phyloP scores from a whole-genome alignment of 371 early-diverging fungal genomes.

The Circinella minor region DNA sequence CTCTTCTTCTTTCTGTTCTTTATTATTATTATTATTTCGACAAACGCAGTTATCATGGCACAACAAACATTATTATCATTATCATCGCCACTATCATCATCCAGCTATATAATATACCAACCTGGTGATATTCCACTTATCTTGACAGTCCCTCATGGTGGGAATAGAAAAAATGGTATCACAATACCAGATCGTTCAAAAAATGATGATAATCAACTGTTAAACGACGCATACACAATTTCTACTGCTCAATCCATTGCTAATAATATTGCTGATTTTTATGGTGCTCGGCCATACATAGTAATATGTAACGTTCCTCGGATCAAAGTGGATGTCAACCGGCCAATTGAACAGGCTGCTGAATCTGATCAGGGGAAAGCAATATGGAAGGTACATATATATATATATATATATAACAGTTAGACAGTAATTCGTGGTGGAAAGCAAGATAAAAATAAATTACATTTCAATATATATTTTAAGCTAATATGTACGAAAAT shows the following conservation, averaged over 20 bases:
- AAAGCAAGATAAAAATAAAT: too few species aligned
- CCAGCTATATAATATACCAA: neutral
- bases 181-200: slow-evolving; percentile 16
- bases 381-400: slow-evolving; percentile 18
- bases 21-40: too few species aligned
- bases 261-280: slow-evolving; percentile 1
- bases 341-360: slow-evolving; percentile 7
- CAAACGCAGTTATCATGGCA: too few species aligned
- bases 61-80: neutral
- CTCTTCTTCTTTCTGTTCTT: too few species aligned
- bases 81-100: neutral
- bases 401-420: too few species aligned
- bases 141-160: slow-evolving; percentile 22
- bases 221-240: slow-evolving; percentile 17
- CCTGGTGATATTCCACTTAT: slow-evolving; percentile 15
- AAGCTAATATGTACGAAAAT: too few species aligned
- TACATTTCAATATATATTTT: too few species aligned
- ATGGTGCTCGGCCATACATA: slow-evolving; percentile 10
- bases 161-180: neutral
- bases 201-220: neutral
- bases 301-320: slow-evolving; percentile 16
- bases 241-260: slow-evolving; percentile 10
- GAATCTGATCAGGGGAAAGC: slow-evolving; percentile 12
- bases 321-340: slow-evolving; percentile 22
- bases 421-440: neutral